Conservation (phyloP, 116 monocot genomes). For the Phalaenopsis hybrid region DNA sequence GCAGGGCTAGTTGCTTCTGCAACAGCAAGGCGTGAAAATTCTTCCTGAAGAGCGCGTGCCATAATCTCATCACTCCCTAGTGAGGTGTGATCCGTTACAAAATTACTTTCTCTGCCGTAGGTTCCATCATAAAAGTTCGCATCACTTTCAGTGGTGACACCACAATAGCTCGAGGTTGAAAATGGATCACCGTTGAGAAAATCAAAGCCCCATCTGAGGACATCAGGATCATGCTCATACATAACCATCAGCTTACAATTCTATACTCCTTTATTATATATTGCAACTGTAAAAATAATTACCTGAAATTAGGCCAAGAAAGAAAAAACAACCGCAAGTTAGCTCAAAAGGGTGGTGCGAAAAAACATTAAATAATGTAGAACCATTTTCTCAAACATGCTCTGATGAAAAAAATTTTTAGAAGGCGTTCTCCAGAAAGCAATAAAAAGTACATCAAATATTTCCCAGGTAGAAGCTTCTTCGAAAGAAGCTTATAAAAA, state of each 20-base stretch:
- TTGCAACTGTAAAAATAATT: background rate
- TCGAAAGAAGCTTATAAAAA: background rate
- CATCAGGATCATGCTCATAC: conserved; percentile 52
- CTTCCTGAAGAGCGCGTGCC: conserved; percentile 69
- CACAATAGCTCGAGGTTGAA: conserved; percentile 20
- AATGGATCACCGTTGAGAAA: conserved; percentile 36
- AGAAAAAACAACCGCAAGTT: background rate
- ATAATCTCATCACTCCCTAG: conserved; percentile 64
- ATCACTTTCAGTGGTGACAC: conserved; percentile 16
- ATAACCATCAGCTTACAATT: conserved; percentile 31
- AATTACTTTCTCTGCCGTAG: conserved; percentile 24
- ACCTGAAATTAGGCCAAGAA: conserved; percentile 1
- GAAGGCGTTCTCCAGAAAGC: background rate
- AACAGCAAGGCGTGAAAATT: conserved; percentile 48
- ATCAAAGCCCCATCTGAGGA: conserved; percentile 59
- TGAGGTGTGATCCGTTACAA: conserved; percentile 13
- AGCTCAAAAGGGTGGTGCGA: background rate
- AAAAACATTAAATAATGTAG: background rate
- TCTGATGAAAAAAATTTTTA: background rate
- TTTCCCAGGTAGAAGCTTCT: background rate
- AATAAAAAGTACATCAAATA: background rate
- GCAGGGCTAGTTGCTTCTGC: conserved; percentile 51
- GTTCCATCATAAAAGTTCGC: conserved; percentile 13
- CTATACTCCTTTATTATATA: conserved; percentile 7
- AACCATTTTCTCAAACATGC: background rate